These are phyloP conservation scores for Pleurotus eryngii DNA, from an alignment of 768 basidiomycete genomes.

Conservation along the genomic window DNA sequence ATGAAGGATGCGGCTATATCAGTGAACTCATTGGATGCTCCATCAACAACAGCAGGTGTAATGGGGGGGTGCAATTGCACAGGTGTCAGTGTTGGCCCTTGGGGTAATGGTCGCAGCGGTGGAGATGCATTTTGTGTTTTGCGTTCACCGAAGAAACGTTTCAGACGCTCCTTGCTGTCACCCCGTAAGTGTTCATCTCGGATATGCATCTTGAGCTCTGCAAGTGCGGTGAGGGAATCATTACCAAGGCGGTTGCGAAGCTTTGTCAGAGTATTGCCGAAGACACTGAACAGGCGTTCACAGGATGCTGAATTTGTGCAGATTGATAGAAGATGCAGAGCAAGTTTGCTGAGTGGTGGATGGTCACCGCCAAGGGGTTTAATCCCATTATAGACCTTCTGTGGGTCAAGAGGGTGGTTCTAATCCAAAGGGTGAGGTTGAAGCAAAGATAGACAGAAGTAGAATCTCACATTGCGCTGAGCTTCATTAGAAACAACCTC, in stretches of 20 bases:
- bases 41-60: too few relatives aligned
- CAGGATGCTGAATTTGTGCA: conserved; percentile 21
- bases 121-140: too few relatives aligned
- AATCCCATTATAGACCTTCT: conserved; percentile 5
- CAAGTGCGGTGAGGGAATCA: conserved; percentile 7
- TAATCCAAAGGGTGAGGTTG: background rate
- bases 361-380: background rate
- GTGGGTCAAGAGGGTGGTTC: conserved; percentile 7
- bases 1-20: too few relatives aligned
- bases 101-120: too few relatives aligned
- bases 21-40: too few relatives aligned
- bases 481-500: background rate
- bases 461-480: background rate
- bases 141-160: too few relatives aligned
- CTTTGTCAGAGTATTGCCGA: conserved; percentile 19
- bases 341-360: conserved; percentile 14
- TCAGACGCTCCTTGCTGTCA: too few relatives aligned
- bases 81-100: too few relatives aligned
- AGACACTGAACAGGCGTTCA: conserved; percentile 18
- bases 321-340: conserved; percentile 16
- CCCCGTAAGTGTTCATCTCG: too few relatives aligned
- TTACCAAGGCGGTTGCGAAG: conserved; percentile 12
- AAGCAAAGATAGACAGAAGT: background rate
- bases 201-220: conserved; percentile 13
- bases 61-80: too few relatives aligned